Conservation (phyloP, 2,329 filamentous ascomycete genomes). For the Penicillium aurantiogriseum region DNA sequence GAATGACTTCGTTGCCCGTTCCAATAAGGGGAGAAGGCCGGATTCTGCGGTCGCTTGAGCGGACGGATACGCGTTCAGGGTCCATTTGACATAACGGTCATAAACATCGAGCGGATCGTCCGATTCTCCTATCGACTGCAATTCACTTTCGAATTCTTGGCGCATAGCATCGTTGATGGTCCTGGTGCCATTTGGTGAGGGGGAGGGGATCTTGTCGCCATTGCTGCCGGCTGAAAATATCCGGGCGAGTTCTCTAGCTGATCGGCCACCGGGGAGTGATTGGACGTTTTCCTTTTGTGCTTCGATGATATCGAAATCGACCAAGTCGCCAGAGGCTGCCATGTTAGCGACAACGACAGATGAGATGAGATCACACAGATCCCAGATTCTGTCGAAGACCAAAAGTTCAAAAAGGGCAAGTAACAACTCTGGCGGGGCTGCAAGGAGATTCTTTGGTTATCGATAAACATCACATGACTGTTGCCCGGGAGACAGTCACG, state of each 20-base stretch:
- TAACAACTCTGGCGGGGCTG: slow-evolving; percentile 10
- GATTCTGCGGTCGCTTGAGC: slow-evolving; percentile 89
- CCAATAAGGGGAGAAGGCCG: slow-evolving; percentile 82
- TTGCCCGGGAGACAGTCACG: slow-evolving; percentile 36
- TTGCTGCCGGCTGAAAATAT: slow-evolving; percentile 56
- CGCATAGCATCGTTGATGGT: slow-evolving; percentile 77
- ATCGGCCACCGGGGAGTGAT: slow-evolving; percentile 81
- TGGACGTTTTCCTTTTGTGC: slow-evolving; percentile 98
- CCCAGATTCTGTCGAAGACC: not conserved
- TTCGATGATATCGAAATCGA: slow-evolving; percentile 87
- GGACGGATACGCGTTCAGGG: slow-evolving; percentile 88
- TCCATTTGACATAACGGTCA: slow-evolving; percentile 97
- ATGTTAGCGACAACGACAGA: slow-evolving; percentile 17
- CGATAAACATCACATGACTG: slow-evolving; percentile 37
- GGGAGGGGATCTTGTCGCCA: slow-evolving; percentile 55
- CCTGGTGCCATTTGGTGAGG: slow-evolving; percentile 69
- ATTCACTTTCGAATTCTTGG: slow-evolving; percentile 80
- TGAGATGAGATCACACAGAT: slow-evolving; percentile 3
- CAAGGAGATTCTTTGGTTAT: slow-evolving; percentile 28
- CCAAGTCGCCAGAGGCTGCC: slow-evolving; percentile 44
- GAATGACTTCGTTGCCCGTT: slow-evolving; percentile 89
- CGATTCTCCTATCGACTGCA: slow-evolving; percentile 74
- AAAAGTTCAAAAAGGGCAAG: not conserved
- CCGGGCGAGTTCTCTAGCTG: slow-evolving; percentile 81
- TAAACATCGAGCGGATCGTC: slow-evolving; percentile 95